Evolutionary conservation across 768 basidiomycete species (phyloP), one percentile per base, ranked within the genome.

Genomic region (Amanita rubescens): DNA sequence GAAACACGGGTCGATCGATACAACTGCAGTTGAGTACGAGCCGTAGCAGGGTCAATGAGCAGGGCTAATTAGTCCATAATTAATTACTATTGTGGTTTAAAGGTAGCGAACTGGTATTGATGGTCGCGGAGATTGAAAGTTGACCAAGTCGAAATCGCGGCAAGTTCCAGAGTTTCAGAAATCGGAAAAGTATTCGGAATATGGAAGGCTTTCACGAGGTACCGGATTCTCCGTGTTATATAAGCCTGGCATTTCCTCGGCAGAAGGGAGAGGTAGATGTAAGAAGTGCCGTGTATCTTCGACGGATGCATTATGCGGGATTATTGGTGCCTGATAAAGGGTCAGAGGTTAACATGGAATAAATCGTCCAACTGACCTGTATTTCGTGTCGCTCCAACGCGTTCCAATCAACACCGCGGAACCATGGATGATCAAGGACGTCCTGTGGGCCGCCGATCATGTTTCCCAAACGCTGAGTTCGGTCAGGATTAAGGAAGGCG

Each of bases 361-460:
- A 41, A 50, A 42, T 47, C 38, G 58, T 47, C 45, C 32, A 42
- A 70, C 80, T 63, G 60, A 91, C 92, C 63, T 84, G 80, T 54
- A 95, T 94, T 68, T 93, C 87, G 52, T 88, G 81, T 33, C 87
- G 80, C 65, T 91, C 89, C 38, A 95, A 70, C 2, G 89, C 87
- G 55, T 81, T 84, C 93, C 93, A 95, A 63, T 94, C 91, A 33
- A 95, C 93, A 12, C 93, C 94, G 65, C 85, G 78, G 74, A 97
- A 97, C 94, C 94, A 98, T 0, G 89, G 81, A 67, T 98, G 94
- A 50, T 84, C 81, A 58, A 94, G 78, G 35, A 98, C 82, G 69
- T 96, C 95, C 58, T 90, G 84, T 3, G 94, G 84, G 4, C 94
- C 95, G 34, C 92, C 90, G 39, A 85, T 87, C 71, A 97, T 81